Base-by-base conservation (phyloP, 305 asterid genomes). In the Solanum hybrid region DNA sequence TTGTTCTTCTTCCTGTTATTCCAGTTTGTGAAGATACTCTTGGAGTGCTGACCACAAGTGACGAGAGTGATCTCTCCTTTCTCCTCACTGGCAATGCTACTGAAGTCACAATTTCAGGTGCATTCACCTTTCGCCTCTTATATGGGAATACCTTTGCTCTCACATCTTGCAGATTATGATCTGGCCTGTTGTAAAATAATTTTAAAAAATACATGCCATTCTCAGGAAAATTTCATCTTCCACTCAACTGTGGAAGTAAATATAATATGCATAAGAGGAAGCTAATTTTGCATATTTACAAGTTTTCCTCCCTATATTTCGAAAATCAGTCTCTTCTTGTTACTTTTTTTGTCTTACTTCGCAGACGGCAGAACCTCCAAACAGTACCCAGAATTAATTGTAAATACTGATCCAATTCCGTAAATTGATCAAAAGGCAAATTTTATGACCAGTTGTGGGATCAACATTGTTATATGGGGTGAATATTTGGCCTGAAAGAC, bases 51-150 rank as follows among this genome's bases (percentile, higher is more conserved):
- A 97, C 97, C 85, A 95, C 99, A 95, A 97, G 92, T 26, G 99
- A 95, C 12, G 99, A 97, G 87, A 97, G 99, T 34, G 98, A 97
- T 91, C 98, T 94, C 94, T 97, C 99, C 93, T 97, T 97, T 92
- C 98, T 96, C 95, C 96, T 97, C 46, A 93, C 96, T 51, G 98
- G 99, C 92, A 97, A 90, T 67, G 95, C 81, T 89, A 96, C 89
- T 39, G 96, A 94, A 90, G 96, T 89, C 90, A 91, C 89, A 90
- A 92, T 90, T 93, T 97, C 99, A 83, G 97, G 96, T 91, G 97
- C 92, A 84, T 91, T 92, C 92, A 95, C 95, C 92, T 95, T 95
- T 90, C 93, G 90, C 91, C 98, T 94, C 96, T 95, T 97, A 86
- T 91, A 95, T 87, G 99, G 99, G 92, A 96, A 97, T 90, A 97